phyloP scores from a whole-genome alignment of 2,329 filamentous ascomycete genomes.

The Cladorrhinum sp. region DNA sequence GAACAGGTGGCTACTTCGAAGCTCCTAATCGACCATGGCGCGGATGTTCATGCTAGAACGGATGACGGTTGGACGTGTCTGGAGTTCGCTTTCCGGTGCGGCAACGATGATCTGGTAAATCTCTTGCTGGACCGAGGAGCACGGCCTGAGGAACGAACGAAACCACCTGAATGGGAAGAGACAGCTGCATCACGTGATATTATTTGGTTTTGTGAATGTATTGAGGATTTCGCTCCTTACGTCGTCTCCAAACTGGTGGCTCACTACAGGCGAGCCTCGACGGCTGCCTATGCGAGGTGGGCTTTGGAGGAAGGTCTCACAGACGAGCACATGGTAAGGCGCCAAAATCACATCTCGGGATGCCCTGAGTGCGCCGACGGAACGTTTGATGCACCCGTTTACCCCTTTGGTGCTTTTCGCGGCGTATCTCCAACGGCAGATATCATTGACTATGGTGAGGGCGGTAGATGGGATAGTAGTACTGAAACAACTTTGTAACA shows the following conservation, averaged over 20 bases:
- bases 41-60: constrained; percentile 9
- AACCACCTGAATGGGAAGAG: background rate
- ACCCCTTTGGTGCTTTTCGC: too few species aligned
- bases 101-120: constrained; percentile 1
- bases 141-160: background rate
- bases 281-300: background rate
- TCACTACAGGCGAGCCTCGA: background rate
- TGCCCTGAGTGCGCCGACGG: too few species aligned
- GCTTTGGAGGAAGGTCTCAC: too few species aligned
- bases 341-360: too few species aligned
- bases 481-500: too few species aligned
- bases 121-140: constrained; percentile 12
- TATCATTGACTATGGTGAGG: too few species aligned
- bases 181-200: background rate
- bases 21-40: constrained; percentile 12
- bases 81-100: constrained; percentile 9
- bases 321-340: too few species aligned
- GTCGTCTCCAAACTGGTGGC: background rate
- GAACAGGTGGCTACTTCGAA: background rate
- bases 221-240: background rate
- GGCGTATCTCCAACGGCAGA: too few species aligned
- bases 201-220: background rate
- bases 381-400: too few species aligned
- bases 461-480: too few species aligned
- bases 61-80: constrained; percentile 13